Evolutionary conservation across 768 basidiomycete genomes (phyloP).

Genomic region (Kwoniella dendrophila): DNA sequence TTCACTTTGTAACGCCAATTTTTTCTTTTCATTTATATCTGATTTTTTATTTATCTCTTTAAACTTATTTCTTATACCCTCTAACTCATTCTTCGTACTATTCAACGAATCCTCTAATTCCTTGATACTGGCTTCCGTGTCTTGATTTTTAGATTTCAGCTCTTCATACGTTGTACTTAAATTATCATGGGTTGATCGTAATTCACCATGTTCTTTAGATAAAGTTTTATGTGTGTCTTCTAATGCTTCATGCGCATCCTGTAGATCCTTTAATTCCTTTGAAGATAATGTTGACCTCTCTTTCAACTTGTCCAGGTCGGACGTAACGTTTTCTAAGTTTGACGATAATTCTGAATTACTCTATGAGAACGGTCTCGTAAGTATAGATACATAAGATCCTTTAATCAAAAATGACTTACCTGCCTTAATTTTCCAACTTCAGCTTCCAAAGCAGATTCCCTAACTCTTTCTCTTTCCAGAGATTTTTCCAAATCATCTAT

Average conservation of each 20-base stretch:
- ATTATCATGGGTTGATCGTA: constrained; percentile 22
- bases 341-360: constrained; percentile 28
- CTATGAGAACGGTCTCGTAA: constrained; percentile 8
- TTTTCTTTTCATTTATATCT: constrained; percentile 45
- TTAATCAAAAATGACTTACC: constrained; percentile 24
- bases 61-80: constrained; percentile 19
- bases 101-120: constrained; percentile 9
- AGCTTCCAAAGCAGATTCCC: constrained; percentile 43
- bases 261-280: constrained; percentile 16
- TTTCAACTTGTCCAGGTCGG: constrained; percentile 10
- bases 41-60: constrained; percentile 33
- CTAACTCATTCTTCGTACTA: constrained; percentile 10
- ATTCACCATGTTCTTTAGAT: constrained; percentile 14
- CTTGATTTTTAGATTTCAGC: constrained; percentile 13
- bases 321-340: constrained; percentile 15
- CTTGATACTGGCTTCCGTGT: constrained; percentile 3
- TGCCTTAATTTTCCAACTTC: constrained; percentile 46
- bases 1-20: constrained; percentile 45
- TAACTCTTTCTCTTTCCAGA: constrained; percentile 27
- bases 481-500: constrained; percentile 25
- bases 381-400: background rate
- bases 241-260: constrained; percentile 15
- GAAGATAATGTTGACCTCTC: constrained; percentile 7
- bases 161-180: constrained; percentile 10
- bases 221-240: constrained; percentile 13